Conservation (phyloP, 768 basidiomycete genomes). For the Naematelia aurantialba region DNA sequence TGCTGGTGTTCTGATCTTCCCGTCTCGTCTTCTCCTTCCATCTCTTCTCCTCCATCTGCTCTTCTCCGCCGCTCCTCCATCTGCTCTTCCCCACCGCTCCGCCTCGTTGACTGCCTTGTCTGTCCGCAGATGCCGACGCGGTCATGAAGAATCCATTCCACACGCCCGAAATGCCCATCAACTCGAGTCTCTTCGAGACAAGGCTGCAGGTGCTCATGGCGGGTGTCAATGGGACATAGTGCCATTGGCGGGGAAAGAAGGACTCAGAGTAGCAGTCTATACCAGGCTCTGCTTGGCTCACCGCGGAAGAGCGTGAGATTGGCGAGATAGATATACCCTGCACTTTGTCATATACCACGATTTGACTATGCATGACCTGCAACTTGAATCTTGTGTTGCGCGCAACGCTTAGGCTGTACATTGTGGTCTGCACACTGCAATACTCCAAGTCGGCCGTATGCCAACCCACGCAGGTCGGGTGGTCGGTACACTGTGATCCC, state of each 20-base stretch:
- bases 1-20: background rate
- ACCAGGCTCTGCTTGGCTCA: too few species aligned
- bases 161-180: slow-evolving; percentile 98
- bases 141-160: slow-evolving; percentile 99
- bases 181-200: slow-evolving; percentile 79
- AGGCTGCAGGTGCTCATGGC: slow-evolving; percentile 47
- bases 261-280: too few species aligned
- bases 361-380: too few species aligned
- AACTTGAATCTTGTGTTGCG: too few species aligned
- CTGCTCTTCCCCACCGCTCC: too few species aligned
- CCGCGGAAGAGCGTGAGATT: too few species aligned
- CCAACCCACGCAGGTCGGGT: too few species aligned
- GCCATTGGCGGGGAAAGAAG: too few species aligned
- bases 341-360: background rate
- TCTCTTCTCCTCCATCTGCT: background rate
- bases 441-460: too few species aligned
- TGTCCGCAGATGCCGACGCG: slow-evolving; percentile 64
- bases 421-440: too few species aligned
- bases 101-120: background rate
- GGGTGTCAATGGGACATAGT: slow-evolving; percentile 19
- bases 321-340: slow-evolving; percentile 1
- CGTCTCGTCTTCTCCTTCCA: background rate
- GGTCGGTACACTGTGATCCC: too few species aligned
- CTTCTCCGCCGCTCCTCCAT: background rate
- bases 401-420: too few species aligned